Base-by-base conservation (phyloP, 768 basidiomycete genomes). In the Auriscalpium microsporum region DNA sequence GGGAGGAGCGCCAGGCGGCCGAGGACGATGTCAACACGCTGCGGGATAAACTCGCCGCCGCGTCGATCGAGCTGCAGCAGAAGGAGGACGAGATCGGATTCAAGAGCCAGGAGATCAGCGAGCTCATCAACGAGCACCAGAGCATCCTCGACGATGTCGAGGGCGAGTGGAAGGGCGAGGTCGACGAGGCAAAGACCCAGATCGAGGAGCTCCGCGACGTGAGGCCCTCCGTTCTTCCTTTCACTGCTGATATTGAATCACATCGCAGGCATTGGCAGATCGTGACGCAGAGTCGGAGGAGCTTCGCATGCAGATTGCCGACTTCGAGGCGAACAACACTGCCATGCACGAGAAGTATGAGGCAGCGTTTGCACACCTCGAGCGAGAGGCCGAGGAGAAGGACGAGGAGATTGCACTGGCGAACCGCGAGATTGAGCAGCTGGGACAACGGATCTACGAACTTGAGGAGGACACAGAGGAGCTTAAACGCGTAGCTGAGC, bases 391-490 rank as follows among this genome's bases (percentile, higher is more conserved):
- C 2, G 86, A 85, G 9, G 82, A 84, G 62, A 90, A 90, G 69
- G 91, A 94, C 50, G 79, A 72, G 2, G 88, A 94, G 68, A 78
- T 93, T 42, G 78, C 85, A 50, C 73, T 76, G 16, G 75, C 89
- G 44, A 89, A 87, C 61, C 73, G 80, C 45, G 87, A 94, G 45
- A 83, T 95, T 21, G 85, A 93, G 65, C 82, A 78, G 56, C 80
- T 95, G 46, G 82, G 90, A 6, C 84, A 90, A 57, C 73, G 75
- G 53, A 80, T 96, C 9, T 93, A 88, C 68, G 73, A 82, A 45
- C 78, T 95, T 1, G 95, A 98, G 65, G 91, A 95, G 57, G 87
- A 93, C 64, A 80, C 84, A 52, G 91, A 94, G 58, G 75, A 81
- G 34, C 67, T 87, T 50, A 82, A 78, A 64, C 89, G 91, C 62